Base-by-base conservation (phyloP, 2,329 filamentous ascomycete species). In the Xylariales sp. region DNA sequence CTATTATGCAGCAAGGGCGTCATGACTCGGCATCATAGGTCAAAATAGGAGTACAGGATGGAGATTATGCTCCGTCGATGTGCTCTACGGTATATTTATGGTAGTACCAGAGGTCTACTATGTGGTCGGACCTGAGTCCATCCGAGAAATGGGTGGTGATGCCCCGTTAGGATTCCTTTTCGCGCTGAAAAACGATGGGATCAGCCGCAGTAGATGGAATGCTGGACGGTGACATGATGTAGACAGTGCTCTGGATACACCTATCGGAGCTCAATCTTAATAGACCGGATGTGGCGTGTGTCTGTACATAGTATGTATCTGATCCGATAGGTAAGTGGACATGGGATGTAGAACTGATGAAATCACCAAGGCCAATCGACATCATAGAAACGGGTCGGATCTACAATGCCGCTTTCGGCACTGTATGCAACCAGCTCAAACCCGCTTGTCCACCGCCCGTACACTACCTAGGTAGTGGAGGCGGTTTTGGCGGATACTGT, bases 351-450 rank as follows among this genome's bases (percentile, higher is more conserved):
- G n/a, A 67, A 64, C 66, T 63, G 62, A 75, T 75, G 71, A 74
- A 75, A 75, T 75, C 74, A 75, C 73, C 41, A 57, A 50, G 16
- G 30, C 9, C 53, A 63, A 73, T 73, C 70, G 69, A 73, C 71
- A 73, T 73, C 59, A 65, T 65, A 58, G 62, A 65, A 30, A 10
- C 60, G 65, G 65, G 54, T 43, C 62, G 10, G 45, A 46, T 46
- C 54, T 49, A 1, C 16, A 5, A 2, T n/a, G 9, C 5, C 1
- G 16, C 4, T 3, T 53, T 41, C 3, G 36, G 36, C 36, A 39
- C 36, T 39, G 36, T 39, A 39, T 39, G 36, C 36, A 8, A 39
- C 12, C 36, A 39, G 23, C 23, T 23, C 23, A 23, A 23, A 23
- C 23, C 23, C 2, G 23, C 23, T 23, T 23, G 23, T 23, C 23